These are phyloP conservation scores for Penicillium freii DNA, from an alignment of 2,329 filamentous ascomycete species.

Conservation along the genomic window DNA sequence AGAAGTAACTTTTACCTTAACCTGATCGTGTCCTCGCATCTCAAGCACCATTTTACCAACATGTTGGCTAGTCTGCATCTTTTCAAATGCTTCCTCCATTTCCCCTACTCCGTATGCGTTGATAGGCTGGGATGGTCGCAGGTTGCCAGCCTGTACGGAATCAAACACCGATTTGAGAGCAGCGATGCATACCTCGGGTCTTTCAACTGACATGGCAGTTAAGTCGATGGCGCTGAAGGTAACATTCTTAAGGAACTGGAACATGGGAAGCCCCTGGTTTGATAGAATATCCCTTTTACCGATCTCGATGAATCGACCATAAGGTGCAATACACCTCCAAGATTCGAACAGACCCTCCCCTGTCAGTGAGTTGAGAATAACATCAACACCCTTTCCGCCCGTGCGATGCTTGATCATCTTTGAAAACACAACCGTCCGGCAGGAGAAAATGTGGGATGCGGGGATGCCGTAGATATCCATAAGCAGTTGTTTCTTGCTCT, in stretches of 20 bases:
- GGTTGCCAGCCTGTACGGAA: not conserved
- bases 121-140: conserved; percentile 1
- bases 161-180: not conserved
- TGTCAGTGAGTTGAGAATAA: conserved; percentile 23
- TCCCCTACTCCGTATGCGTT: not conserved
- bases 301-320: conserved; percentile 50
- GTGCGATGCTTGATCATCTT: conserved; percentile 6
- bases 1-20: not conserved
- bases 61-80: conserved; percentile 3
- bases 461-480: conserved; percentile 17
- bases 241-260: conserved; percentile 2
- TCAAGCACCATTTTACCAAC: conserved; percentile 9
- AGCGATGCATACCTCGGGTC: not conserved
- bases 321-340: conserved; percentile 25
- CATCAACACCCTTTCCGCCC: conserved; percentile 15
- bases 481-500: conserved; percentile 16
- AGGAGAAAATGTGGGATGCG: conserved; percentile 16
- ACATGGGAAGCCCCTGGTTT: conserved; percentile 1
- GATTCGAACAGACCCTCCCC: conserved; percentile 16
- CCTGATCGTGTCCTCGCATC: not conserved
- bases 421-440: conserved; percentile 7
- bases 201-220: not conserved
- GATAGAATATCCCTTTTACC: conserved; percentile 43
- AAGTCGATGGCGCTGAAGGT: conserved; percentile 7
- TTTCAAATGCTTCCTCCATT: conserved; percentile 10